Base-by-base conservation (phyloP, 257 asterid species). In the Capsicum baccatum region DNA sequence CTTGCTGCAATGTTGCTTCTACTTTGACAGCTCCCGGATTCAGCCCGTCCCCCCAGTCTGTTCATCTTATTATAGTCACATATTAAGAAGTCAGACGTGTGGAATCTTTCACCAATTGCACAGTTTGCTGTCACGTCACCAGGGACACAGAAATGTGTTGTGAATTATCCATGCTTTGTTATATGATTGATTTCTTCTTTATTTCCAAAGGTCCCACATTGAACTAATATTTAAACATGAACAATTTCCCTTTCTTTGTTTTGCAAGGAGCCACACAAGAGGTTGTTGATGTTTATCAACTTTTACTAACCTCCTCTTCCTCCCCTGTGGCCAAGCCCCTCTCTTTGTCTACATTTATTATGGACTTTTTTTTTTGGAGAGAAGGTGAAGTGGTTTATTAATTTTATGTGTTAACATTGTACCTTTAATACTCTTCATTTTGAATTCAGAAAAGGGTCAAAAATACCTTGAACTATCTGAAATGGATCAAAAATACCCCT, bases 131-230 rank as follows among this genome's bases (percentile, higher is more conserved):
- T 76, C 47, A 6, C 50, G 44, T 48, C 60, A 6, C 57, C 21
- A 50, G 60, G 21, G 63, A 10, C 26, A 3, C 14, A 26, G 81
- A 21, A 21, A 6, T 76, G 63, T 76, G 63, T 76, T 21, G 81
- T 76, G 63, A 55, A 21, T 76, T 76, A 76, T 52, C 14, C 26
- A 52, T 26, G 47, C 81, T 76, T 52, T 76, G 63, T 76, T 54
- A 50, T 52, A 6, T 52, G 60, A 48, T 10, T 74, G 19, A 12
- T 48, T 48, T 48, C 80, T 73, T 73, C 59, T 73, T 48, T 19
- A 42, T 73, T 73, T 19, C n/a, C 19, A 10, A 26, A 64, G 44
- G 16, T 26, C 71, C 71, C 42, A 26, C 44, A 17, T 11, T 9
- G 68, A 64, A 26, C 44, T 26, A 64, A 11, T 11, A 63, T 63